Conservation (phyloP, 192 early-diverging fungal genomes). For the Piromyces finnis region DNA sequence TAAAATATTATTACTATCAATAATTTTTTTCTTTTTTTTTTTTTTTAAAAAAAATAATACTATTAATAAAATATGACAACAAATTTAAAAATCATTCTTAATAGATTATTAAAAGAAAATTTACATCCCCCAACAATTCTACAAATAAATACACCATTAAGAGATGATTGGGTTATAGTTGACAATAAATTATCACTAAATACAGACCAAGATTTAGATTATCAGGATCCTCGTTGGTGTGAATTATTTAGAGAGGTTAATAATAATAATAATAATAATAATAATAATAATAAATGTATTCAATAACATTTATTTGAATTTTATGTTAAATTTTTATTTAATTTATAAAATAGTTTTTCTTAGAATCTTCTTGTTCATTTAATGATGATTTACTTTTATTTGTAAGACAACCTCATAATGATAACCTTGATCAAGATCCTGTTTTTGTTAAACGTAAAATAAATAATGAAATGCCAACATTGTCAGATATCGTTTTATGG, state of each 20-base stretch:
- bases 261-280: background rate
- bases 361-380: constrained; percentile 38
- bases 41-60: too few species aligned
- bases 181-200: constrained; percentile 6
- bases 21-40: too few species aligned
- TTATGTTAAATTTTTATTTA: too few species aligned
- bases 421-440: constrained; percentile 34
- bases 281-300: too few species aligned
- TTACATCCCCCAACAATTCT: constrained; percentile 31
- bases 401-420: constrained; percentile 30
- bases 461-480: constrained; percentile 30
- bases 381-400: constrained; percentile 80
- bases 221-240: constrained; percentile 42
- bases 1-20: too few species aligned
- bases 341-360: constrained; percentile 22
- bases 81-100: constrained; percentile 22
- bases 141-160: background rate
- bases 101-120: constrained; percentile 34
- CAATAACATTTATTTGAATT: too few species aligned
- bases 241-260: constrained; percentile 33
- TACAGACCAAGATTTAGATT: constrained; percentile 24
- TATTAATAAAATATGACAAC: constrained; percentile 11
- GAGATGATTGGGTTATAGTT: constrained; percentile 13
- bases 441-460: constrained; percentile 72
- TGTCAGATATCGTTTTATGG: constrained; percentile 66